Conservation (phyloP, 768 basidiomycete genomes). For the Amyloporia xantha region DNA sequence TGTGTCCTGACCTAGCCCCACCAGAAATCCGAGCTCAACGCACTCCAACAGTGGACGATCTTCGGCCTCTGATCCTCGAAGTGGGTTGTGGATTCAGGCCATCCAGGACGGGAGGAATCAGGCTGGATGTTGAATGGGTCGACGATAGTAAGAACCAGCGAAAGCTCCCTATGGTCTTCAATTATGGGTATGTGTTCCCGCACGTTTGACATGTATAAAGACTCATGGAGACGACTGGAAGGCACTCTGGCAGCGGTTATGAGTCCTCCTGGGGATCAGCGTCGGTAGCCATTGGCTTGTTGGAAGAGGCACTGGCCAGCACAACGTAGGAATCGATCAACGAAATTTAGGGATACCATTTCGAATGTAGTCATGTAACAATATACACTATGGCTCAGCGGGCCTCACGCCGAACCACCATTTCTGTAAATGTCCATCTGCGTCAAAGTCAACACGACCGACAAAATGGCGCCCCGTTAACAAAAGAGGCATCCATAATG, state of each 20-base stretch:
- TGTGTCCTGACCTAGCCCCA: slow-evolving; percentile 28
- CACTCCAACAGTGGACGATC: slow-evolving; percentile 31
- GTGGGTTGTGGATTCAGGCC: slow-evolving; percentile 60
- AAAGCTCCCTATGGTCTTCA: slow-evolving; percentile 47
- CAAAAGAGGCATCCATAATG: slow-evolving; percentile 63
- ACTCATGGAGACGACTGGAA: slow-evolving; percentile 3
- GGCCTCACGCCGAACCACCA: slow-evolving; percentile 29
- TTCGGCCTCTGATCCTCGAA: slow-evolving; percentile 32
- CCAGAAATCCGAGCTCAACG: slow-evolving; percentile 19
- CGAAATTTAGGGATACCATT: not conserved
- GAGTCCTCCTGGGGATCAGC: slow-evolving; percentile 65
- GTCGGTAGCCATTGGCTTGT: slow-evolving; percentile 36
- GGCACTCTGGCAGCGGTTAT: slow-evolving; percentile 56
- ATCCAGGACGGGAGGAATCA: slow-evolving; percentile 57
- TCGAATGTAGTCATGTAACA: not conserved
- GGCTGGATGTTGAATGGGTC: slow-evolving; percentile 45
- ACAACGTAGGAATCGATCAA: not conserved
- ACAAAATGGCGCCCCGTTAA: slow-evolving; percentile 34
- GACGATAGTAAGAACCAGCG: slow-evolving; percentile 19
- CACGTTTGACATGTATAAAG: no score
- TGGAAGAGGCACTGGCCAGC: slow-evolving; percentile 34
- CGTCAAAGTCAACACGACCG: slow-evolving; percentile 41
- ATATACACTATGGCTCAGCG: not conserved
- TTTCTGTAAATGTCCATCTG: slow-evolving; percentile 21
- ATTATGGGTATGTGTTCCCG: slow-evolving; percentile 62